Evolutionary conservation across 345 rosid species (phyloP), one percentile per base, ranked within the genome.

Genomic region (Gossypioides kirkii): DNA sequence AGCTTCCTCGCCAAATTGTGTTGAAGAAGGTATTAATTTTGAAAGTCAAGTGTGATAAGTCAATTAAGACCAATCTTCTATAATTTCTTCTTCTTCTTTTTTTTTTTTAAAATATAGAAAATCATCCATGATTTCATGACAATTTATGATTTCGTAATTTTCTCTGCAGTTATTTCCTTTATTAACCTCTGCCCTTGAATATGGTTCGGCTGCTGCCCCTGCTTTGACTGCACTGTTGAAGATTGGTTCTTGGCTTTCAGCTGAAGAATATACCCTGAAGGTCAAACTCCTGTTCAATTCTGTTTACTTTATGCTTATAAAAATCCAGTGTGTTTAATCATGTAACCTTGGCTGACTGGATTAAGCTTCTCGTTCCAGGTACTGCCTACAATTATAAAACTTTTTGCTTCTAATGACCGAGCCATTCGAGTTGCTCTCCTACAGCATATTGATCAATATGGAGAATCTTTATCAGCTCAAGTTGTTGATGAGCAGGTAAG

Each of bases 1-100:
- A 95, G 85, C 96, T 95, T 80, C 99, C 99, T 82, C 93, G 98
- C 38, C 94, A 87, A 83, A 95, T 92, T 45, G 99, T 91, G 74
- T 82, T 95, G 77, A 93, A 91, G 85, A 92, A 92, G 96, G 99
- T 90, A 56, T 59, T 79, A 45, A 62, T 70, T 70, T 18, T 74
- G 74, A 55, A 76, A 72, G 64, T 75, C 41, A 42, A 60, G 32
- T 75, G 52, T 10, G 75, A 69, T 47, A 70, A 76, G 77, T 74
- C 16, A 58, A 42, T 63, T 74, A 6, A 69, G 70, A 32, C 70
- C 54, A 49, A 47, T 46, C 58, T 25, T 55, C 9, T 58, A 59
- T 69, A 23, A 36, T 42, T 77, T 76, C 59, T 28, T 28, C 3
- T 28, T 28, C 0, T 28, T 26, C 0, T 26, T 3, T 28, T 28